phyloP scores from a whole-genome alignment of 1,284 basidiomycete genomes.

The Boletus smithii region DNA sequence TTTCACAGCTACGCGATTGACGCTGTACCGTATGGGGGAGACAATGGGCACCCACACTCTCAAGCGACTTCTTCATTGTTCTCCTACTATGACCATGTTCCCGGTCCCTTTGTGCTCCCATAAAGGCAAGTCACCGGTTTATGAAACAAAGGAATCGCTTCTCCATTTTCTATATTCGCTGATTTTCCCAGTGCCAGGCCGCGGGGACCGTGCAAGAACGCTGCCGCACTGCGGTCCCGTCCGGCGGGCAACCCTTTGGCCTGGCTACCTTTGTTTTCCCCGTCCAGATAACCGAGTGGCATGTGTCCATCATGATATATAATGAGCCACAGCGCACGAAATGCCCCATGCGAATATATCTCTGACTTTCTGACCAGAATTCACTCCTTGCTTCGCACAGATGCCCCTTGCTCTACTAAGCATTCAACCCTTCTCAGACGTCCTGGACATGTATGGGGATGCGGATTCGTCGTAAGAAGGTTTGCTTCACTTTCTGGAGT shows the following conservation, averaged over 20 bases:
- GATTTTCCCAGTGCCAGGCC: not conserved
- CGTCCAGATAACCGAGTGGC: constrained; percentile 29
- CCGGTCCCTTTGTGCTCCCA: constrained; percentile 27
- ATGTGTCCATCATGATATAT: constrained; percentile 27
- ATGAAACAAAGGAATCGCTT: constrained; percentile 27
- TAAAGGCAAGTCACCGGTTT: constrained; percentile 27
- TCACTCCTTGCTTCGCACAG: constrained; percentile 15
- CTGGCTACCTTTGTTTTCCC: constrained; percentile 31
- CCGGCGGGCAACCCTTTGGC: constrained; percentile 9
- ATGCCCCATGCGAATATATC: constrained; percentile 1
- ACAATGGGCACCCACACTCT: constrained; percentile 22
- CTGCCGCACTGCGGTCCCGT: constrained; percentile 1
- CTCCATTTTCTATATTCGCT: not conserved
- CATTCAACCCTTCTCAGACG: constrained; percentile 52
- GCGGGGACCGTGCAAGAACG: constrained; percentile 1
- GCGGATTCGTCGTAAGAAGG: constrained; percentile 60
- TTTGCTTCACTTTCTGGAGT: constrained; percentile 1
- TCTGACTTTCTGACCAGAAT: constrained; percentile 13
- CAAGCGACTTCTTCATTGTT: constrained; percentile 33
- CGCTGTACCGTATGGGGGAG: constrained; percentile 1
- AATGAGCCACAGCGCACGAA: constrained; percentile 12
- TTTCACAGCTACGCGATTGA: constrained; percentile 5
- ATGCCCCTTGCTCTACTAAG: constrained; percentile 66
- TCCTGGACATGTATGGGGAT: constrained; percentile 64
- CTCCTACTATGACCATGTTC: constrained; percentile 13